Evolutionary conservation across 305 asterid genomes (phyloP), one percentile per base, ranked within the genome.

Genomic region (Fraxinus platypoda): DNA sequence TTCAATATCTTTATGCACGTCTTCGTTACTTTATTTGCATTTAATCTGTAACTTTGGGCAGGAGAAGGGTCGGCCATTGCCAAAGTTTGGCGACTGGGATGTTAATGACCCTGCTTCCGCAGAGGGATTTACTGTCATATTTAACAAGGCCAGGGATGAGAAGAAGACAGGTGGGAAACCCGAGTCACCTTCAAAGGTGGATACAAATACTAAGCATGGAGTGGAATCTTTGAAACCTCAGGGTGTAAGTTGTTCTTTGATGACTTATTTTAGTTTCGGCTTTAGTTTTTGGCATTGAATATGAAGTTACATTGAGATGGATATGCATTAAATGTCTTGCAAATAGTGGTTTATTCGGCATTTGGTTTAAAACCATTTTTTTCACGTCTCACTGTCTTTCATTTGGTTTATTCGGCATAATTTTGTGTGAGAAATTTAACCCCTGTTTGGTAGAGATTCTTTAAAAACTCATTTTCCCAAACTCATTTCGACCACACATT

Each of bases 41-140:
- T 52, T 52, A 17, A 52, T n/a, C 64, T 30, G 23, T 75, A 31
- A 28, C 66, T 79, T 75, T 74, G 54, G 13, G 72, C 85, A 86
- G 88, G 88, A 83, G 78, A 86, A 86, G 78, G 88, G 86, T 80
- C 82, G 83, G n/a, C 88, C 88, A 5, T 78, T 86, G 83, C 88
- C 88, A 21, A 86, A 86, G 75, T 86, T 86, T 78, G 88, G 88
- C 68, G 87, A 83, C 72, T 86, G 88, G 86, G 88, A 86, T 62
- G 86, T 86, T 43, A 86, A 83, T 43, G 86, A 86, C 82, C 88
- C 88, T 25, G 84, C 88, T 70, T 86, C 86, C 28, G 88, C 88
- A 0, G 88, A 86, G 78, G 88, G 88, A n/a, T 86, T 86, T 81
- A 86, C 86, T 25, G 88, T 86, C 54, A 86, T 86, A 76, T 86